These are phyloP conservation scores for Paramarasmius palmivorus DNA, from an alignment of 1,284 basidiomycete species.

Conservation along the genomic window DNA sequence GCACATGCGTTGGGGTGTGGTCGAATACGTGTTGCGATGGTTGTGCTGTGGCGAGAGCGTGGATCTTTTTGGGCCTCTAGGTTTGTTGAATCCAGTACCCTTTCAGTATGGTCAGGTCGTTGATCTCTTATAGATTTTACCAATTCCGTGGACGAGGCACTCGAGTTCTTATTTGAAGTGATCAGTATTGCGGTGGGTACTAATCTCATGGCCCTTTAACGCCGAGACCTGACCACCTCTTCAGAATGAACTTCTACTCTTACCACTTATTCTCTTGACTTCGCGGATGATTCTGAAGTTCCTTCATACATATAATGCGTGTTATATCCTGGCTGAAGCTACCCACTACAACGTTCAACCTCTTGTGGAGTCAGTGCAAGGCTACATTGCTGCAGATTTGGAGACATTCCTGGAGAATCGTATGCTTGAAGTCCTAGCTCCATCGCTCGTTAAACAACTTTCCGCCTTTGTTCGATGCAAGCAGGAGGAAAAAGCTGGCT, in stretches of 20 bases:
- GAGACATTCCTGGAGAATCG: slow-evolving; percentile 86
- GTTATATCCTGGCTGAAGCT: slow-evolving; percentile 82
- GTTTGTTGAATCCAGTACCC: too few species aligned
- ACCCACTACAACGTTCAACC: slow-evolving; percentile 75
- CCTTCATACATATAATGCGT: slow-evolving; percentile 78
- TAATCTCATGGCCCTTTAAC: background rate
- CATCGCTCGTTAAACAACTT: slow-evolving; percentile 70
- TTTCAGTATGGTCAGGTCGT: too few species aligned
- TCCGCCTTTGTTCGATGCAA: slow-evolving; percentile 57
- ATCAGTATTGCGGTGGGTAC: slow-evolving; percentile 82
- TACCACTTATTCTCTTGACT: slow-evolving; percentile 84
- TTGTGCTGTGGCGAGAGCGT: slow-evolving; percentile 80
- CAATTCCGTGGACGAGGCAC: slow-evolving; percentile 70
- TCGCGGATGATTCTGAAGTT: slow-evolving; percentile 73
- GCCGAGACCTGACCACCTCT: slow-evolving; percentile 2
- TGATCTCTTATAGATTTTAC: slow-evolving; percentile 58
- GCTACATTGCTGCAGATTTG: slow-evolving; percentile 83
- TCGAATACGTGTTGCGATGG: slow-evolving; percentile 78
- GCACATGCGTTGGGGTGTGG: slow-evolving; percentile 77
- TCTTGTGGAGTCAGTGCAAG: slow-evolving; percentile 75
- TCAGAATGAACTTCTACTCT: slow-evolving; percentile 88
- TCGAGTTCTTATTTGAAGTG: slow-evolving; percentile 89
- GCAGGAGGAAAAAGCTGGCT: slow-evolving; percentile 70
- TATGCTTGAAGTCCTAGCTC: slow-evolving; percentile 77
- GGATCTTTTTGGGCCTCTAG: slow-evolving; percentile 74